Evolutionary conservation across 2,329 filamentous ascomycete species (phyloP).

Genomic region (Hypoxylon sp.): DNA sequence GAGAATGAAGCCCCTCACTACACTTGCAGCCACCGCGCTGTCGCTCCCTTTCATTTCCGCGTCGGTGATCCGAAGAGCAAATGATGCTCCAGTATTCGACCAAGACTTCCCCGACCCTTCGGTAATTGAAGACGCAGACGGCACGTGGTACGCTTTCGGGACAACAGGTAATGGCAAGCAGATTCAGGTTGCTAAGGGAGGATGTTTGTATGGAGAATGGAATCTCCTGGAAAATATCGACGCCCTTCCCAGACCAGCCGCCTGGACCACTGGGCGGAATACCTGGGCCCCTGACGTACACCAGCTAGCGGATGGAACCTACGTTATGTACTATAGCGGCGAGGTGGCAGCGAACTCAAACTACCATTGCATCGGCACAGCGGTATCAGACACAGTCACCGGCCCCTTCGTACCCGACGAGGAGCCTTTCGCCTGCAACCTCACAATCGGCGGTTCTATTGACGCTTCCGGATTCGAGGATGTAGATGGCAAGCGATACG

Average conservation of each 20-base stretch:
- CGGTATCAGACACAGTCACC: constrained; percentile 61
- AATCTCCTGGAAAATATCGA: constrained; percentile 65
- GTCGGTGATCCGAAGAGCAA: constrained; percentile 33
- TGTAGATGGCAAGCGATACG: constrained; percentile 67
- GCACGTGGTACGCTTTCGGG: constrained; percentile 71
- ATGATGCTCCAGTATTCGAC: constrained; percentile 49
- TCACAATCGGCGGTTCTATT: constrained; percentile 71
- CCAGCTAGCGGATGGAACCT: constrained; percentile 63
- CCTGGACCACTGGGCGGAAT: constrained; percentile 68
- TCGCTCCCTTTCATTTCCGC: constrained; percentile 24
- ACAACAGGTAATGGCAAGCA: constrained; percentile 66
- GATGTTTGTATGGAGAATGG: constrained; percentile 64
- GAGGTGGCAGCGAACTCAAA: constrained; percentile 57
- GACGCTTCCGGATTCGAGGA: constrained; percentile 74
- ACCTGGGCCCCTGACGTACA: constrained; percentile 75
- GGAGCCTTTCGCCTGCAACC: constrained; percentile 67
- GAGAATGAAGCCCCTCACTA: constrained; percentile 37
- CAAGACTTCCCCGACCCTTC: constrained; percentile 70
- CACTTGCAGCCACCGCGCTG: constrained; percentile 42
- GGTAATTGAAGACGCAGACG: constrained; percentile 63
- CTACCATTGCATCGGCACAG: constrained; percentile 72
- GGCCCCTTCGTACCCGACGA: constrained; percentile 68
- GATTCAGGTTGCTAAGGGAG: constrained; percentile 68
- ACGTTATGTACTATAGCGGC: constrained; percentile 73
- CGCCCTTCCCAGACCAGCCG: constrained; percentile 65